Percentiles rank a stretch among this genome's conserved stretches.
These are phyloP conservation scores for Fonsecaea nubica DNA, from an alignment of 2,329 filamentous ascomycete species.

Conservation along the genomic window DNA sequence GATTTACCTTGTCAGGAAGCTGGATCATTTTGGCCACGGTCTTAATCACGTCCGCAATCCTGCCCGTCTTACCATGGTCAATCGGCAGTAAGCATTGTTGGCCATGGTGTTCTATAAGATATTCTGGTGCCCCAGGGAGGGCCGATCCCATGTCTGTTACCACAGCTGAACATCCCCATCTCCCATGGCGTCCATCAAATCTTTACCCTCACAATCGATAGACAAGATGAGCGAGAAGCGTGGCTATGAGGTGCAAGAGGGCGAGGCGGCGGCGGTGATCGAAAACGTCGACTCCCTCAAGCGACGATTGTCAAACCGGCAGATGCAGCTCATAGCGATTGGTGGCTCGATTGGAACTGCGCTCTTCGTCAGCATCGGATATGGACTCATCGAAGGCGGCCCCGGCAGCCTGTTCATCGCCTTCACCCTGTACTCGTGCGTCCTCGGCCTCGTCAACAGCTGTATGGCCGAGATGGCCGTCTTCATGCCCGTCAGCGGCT, in stretches of 20 bases:
- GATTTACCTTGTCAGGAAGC: slow-evolving; percentile 6
- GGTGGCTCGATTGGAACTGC: slow-evolving; percentile 48
- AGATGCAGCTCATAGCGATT: slow-evolving; percentile 31
- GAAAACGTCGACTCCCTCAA: slow-evolving; percentile 8
- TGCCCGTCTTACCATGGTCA: neutral
- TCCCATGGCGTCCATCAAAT: neutral
- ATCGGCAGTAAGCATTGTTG: neutral
- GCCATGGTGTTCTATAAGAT: neutral
- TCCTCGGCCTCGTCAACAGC: slow-evolving; percentile 33
- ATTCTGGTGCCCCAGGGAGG: neutral
- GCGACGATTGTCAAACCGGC: slow-evolving; percentile 7
- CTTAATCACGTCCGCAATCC: neutral
- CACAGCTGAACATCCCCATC: neutral
- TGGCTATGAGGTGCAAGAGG: slow-evolving; percentile 7
- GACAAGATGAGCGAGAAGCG: neutral
- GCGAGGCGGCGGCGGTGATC: neutral
- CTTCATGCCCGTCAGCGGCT: slow-evolving; percentile 48
- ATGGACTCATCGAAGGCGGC: slow-evolving; percentile 44
- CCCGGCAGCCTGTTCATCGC: slow-evolving; percentile 46
- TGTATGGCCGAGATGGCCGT: slow-evolving; percentile 53
- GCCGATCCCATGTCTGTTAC: neutral
- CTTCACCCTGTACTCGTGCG: slow-evolving; percentile 33
- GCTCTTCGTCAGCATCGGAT: slow-evolving; percentile 47
- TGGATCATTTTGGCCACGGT: neutral
- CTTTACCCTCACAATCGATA: neutral